These are phyloP conservation scores for Fragosphaeria purpurea DNA, from an alignment of 2,329 filamentous ascomycete genomes.

Conservation along the genomic window DNA sequence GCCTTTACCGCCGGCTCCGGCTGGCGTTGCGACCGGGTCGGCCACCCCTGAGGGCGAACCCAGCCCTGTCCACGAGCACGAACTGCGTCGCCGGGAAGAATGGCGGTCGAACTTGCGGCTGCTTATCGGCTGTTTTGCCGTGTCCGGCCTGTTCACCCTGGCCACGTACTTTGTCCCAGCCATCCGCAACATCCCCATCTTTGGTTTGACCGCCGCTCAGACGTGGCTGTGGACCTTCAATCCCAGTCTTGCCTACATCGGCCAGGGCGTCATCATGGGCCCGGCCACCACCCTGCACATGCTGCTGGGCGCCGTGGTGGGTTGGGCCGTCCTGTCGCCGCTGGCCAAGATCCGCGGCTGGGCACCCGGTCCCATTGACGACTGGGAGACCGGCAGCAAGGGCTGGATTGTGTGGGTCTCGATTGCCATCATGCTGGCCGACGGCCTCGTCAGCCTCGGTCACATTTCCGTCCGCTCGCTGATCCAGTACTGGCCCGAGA, in stretches of 20 bases:
- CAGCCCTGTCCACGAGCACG: slow-evolving; percentile 7
- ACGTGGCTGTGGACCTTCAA: slow-evolving; percentile 95
- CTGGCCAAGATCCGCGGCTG: slow-evolving; percentile 77
- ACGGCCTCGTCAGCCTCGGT: slow-evolving; percentile 78
- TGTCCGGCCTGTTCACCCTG: slow-evolving; percentile 62
- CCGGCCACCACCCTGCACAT: slow-evolving; percentile 92
- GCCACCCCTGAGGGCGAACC: slow-evolving; percentile 9
- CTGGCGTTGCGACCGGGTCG: not conserved
- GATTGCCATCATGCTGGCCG: slow-evolving; percentile 90
- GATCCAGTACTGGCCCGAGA: slow-evolving; percentile 9
- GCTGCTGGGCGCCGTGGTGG: slow-evolving; percentile 78
- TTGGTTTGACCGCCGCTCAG: slow-evolving; percentile 62
- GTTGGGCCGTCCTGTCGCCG: slow-evolving; percentile 86
- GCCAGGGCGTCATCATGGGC: slow-evolving; percentile 98
- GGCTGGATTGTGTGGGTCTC: slow-evolving; percentile 99
- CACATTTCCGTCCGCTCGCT: slow-evolving; percentile 55
- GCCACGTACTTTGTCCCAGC: slow-evolving; percentile 83
- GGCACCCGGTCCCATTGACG: slow-evolving; percentile 76
- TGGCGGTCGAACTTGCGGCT: slow-evolving; percentile 41
- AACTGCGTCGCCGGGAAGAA: slow-evolving; percentile 25
- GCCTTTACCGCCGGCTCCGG: not conserved
- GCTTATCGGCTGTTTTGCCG: slow-evolving; percentile 45
- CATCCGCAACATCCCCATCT: slow-evolving; percentile 75
- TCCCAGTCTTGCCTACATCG: slow-evolving; percentile 92
- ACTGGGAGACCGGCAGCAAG: slow-evolving; percentile 90